Conservation (phyloP, 2,329 filamentous ascomycete genomes). For the Colletotrichum echinochloae region DNA sequence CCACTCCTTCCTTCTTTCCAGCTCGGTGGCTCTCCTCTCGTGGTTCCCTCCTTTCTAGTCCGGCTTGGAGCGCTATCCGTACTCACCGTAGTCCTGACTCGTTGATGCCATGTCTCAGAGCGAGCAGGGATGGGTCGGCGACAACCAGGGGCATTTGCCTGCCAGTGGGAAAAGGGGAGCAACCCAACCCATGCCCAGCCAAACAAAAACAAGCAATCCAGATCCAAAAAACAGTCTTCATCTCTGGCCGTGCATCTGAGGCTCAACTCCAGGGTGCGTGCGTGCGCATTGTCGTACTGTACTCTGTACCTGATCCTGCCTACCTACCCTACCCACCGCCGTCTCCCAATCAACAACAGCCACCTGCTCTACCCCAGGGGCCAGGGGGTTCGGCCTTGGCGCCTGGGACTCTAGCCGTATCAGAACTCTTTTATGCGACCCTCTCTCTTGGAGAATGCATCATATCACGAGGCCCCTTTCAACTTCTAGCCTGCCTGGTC, state of each 20-base stretch:
- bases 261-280: slow-evolving; percentile 13
- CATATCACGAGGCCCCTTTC: not conserved
- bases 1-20: not conserved
- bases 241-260: slow-evolving; percentile 2
- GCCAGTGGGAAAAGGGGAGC: not conserved
- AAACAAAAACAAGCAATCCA: not conserved
- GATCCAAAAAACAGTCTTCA: not conserved
- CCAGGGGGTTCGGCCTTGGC: slow-evolving; percentile 22
- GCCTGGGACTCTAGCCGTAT: slow-evolving; percentile 24
- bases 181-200: not conserved
- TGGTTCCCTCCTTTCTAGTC: no score
- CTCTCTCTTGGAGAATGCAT: slow-evolving; percentile 1
- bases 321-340: no score
- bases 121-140: slow-evolving; percentile 34
- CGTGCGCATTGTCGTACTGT: slow-evolving; percentile 16
- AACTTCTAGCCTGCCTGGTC: not conserved
- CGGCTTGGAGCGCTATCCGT: no score
- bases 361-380: no score
- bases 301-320: not conserved
- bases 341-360: not conserved
- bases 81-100: no score
- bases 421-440: slow-evolving; percentile 18
- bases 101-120: slow-evolving; percentile 40
- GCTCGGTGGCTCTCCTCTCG: no score
- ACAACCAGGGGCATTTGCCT: not conserved